Evolutionary conservation across 2,329 filamentous ascomycete genomes (phyloP).

Genomic region (Fusarium albidum): DNA sequence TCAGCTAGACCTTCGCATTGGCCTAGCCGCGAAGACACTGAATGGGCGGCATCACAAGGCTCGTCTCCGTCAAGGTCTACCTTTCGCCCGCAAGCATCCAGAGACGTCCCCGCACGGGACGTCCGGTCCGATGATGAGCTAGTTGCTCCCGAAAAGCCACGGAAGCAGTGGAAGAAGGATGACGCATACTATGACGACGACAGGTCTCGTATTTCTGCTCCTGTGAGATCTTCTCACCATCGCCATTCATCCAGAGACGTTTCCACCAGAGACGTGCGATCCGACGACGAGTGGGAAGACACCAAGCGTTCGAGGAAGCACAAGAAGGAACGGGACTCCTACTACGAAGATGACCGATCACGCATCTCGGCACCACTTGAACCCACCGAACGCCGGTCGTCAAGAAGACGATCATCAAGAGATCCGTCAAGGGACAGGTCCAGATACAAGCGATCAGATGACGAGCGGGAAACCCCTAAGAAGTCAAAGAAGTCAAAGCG

Average conservation of each 20-base stretch:
- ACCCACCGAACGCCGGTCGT: conserved; percentile 22
- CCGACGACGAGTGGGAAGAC: conserved; percentile 31
- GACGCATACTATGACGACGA: conserved; percentile 29
- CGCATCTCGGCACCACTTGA: conserved; percentile 21
- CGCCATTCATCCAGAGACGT: conserved; percentile 29
- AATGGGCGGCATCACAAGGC: conserved; percentile 41
- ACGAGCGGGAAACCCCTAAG: conserved; percentile 43
- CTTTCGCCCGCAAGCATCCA: background rate
- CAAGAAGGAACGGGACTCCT: conserved; percentile 25
- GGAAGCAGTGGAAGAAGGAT: conserved; percentile 25
- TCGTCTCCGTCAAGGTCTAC: conserved; percentile 24
- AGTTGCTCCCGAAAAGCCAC: conserved; percentile 12
- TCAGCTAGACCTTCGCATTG: background rate
- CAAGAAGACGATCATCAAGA: conserved; percentile 24
- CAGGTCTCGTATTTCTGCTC: conserved; percentile 24
- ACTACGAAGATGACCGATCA: conserved; percentile 22
- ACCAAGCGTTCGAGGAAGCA: conserved; percentile 27
- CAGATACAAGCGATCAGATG: conserved; percentile 37
- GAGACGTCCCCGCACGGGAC: conserved; percentile 22
- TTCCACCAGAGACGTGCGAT: conserved; percentile 27
- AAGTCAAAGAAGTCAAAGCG: conserved; percentile 49
- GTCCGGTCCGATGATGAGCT: conserved; percentile 26
- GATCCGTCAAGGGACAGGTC: conserved; percentile 24
- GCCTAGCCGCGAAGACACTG: conserved; percentile 30
- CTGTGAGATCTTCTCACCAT: conserved; percentile 23